Percentiles rank a stretch among this genome's conserved stretches.
Evolutionary conservation across 2,329 filamentous ascomycete genomes (phyloP).

Genomic region (Bipolaris victoriae): DNA sequence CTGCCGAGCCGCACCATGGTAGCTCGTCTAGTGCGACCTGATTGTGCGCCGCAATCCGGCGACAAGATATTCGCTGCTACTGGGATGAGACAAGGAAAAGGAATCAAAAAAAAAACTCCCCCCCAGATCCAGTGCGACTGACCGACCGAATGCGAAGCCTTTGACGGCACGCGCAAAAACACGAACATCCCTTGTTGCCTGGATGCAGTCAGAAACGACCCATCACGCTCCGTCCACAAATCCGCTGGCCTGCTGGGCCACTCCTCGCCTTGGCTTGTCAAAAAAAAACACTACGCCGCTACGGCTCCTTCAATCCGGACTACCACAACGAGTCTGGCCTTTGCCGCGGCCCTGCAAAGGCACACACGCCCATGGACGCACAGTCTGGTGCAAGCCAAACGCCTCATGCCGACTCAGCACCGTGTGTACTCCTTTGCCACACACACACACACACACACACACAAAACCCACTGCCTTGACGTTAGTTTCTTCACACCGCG

Average conservation of each 20-base stretch:
- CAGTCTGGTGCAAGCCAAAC: conserved; percentile 9
- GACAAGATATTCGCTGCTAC: conserved; percentile 9
- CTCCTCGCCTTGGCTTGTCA: conserved; percentile 13
- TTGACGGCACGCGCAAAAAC: background rate
- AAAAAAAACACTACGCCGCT: conserved; percentile 3
- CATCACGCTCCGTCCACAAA: background rate
- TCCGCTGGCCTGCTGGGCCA: background rate
- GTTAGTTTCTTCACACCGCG: conserved; percentile 37
- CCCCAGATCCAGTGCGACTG: background rate
- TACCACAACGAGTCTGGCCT: background rate
- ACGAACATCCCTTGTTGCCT: background rate
- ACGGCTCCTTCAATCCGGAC: conserved; percentile 11
- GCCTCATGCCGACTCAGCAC: conserved; percentile 16
- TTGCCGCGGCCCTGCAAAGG: conserved; percentile 10
- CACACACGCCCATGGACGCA: conserved; percentile 15
- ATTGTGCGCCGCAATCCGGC: conserved; percentile 27
- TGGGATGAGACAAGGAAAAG: background rate
- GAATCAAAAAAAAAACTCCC: background rate
- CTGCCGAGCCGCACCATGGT: conserved; percentile 30
- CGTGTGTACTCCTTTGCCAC: conserved; percentile 16
- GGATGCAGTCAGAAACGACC: background rate
- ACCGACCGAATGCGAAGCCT: background rate
- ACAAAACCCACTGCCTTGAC: conserved; percentile 17
- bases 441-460: conserved; percentile 25
- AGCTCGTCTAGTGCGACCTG: conserved; percentile 28